Base-by-base conservation (phyloP, 192 early-diverging fungal genomes). In the Glomus cerebriforme region DNA sequence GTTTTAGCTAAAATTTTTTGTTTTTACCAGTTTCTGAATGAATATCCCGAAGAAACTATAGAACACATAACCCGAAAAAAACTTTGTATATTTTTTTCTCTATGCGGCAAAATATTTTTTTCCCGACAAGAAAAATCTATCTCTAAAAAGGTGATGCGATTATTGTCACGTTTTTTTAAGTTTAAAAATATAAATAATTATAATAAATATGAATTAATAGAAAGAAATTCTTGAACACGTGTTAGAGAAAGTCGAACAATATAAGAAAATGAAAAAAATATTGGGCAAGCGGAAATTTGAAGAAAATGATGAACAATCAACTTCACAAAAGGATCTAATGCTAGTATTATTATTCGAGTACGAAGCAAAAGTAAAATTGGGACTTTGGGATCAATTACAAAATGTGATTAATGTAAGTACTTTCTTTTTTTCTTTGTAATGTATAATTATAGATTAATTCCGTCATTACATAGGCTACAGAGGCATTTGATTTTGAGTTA, bases 291-390 rank as follows among this genome's bases (percentile, higher is more conserved):
- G 76, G 32, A 78, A 78, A 34, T 39, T 47, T 34, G 8, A 49
- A 24, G 27, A 47, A n/a, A 59, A 54, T 37, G 76, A 78, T 32
- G 19, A 29, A 34, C 19, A 73, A 75, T 27, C 49, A 13, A 32
- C 22, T 12, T 19, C 67, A 27, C 67, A 75, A 75, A 75, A 17
- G 19, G 76, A 78, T 78, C n/a, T 63, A 12, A n/a, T 78, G 9
- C n/a, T 80, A 31, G 24, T 80, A 26, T 29, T 76, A 13, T 67
- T 80, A 49, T 80, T 80, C 37, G 79, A 80, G 26, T 80, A 76
- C 66, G 79, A 80, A 66, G 79, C 79, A n/a, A 80, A 71, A 67
- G 39, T 66, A 13, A 64, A 66, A 34, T 67, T 80, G 63, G 29
- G 67, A 9, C 73, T 49, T 19, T 80, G 76, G 76, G 32, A 78